phyloP scores from a whole-genome alignment of 768 basidiomycete genomes.

The Suillus alpinus region DNA sequence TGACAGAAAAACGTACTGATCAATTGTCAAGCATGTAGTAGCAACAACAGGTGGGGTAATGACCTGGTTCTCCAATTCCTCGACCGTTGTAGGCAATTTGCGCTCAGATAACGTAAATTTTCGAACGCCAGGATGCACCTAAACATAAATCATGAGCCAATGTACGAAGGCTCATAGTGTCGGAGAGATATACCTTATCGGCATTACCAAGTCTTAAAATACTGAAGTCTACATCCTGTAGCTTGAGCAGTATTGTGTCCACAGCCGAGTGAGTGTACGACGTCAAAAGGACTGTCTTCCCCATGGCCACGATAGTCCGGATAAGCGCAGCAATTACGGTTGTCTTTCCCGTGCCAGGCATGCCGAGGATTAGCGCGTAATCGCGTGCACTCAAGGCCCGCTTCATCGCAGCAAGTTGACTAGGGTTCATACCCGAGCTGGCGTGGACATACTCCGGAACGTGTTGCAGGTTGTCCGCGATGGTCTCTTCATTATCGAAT shows the following conservation, averaged over 20 bases:
- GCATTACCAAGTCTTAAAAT: constrained; percentile 86
- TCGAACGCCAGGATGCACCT: constrained; percentile 84
- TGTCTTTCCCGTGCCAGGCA: constrained; percentile 99
- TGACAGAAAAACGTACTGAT: constrained; percentile 64
- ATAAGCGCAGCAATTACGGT: constrained; percentile 92
- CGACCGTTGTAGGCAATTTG: constrained; percentile 60
- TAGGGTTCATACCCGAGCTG: constrained; percentile 55
- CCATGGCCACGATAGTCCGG: constrained; percentile 68
- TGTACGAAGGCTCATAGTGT: background rate
- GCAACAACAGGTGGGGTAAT: constrained; percentile 92
- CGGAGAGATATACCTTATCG: constrained; percentile 65
- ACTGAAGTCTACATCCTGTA: constrained; percentile 63
- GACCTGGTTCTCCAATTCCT: constrained; percentile 78
- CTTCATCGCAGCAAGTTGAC: constrained; percentile 68
- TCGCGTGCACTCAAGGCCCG: constrained; percentile 79
- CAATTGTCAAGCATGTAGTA: constrained; percentile 90
- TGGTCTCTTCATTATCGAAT: constrained; percentile 45
- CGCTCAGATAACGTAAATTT: constrained; percentile 65
- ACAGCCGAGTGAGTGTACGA: constrained; percentile 98
- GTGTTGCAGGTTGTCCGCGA: constrained; percentile 9
- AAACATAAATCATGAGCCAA: constrained; percentile 5
- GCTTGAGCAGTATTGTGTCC: constrained; percentile 90
- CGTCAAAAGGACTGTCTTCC: constrained; percentile 85
- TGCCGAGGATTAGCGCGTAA: constrained; percentile 90
- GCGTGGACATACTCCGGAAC: constrained; percentile 30